These are phyloP conservation scores for Cyclostephanos tholiformis DNA, from an alignment of 108 stramenopile species.

Conservation along the genomic window DNA sequence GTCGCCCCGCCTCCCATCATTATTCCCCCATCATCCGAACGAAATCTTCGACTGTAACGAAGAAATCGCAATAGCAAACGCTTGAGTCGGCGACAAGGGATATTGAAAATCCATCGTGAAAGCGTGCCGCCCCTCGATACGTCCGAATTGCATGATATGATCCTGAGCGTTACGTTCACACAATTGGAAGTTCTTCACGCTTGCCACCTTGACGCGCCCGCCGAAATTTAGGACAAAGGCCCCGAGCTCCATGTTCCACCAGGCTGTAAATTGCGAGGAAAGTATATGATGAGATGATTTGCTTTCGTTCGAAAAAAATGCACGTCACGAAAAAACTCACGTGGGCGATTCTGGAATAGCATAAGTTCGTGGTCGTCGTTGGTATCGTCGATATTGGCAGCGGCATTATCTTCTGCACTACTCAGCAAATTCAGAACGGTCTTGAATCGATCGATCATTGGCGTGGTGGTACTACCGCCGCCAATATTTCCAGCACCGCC, in stretches of 20 bases:
- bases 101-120: conserved; percentile 91
- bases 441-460: conserved; percentile 74
- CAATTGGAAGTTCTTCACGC: conserved; percentile 90
- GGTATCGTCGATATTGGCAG: conserved; percentile 19
- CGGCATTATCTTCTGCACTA: conserved; percentile 18
- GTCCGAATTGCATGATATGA: conserved; percentile 85
- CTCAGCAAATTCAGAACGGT: conserved; percentile 56
- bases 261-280: conserved; percentile 23
- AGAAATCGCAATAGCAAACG: conserved; percentile 89
- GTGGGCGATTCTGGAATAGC: conserved; percentile 82
- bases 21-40: conserved; percentile 51
- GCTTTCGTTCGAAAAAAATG: background rate
- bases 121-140: conserved; percentile 83
- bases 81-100: conserved; percentile 86
- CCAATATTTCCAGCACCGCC: conserved; percentile 19
- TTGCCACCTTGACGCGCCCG: conserved; percentile 85
- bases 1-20: background rate
- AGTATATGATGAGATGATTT: background rate
- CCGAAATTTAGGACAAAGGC: conserved; percentile 92
- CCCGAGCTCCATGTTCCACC: conserved; percentile 88
- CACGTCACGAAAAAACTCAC: background rate
- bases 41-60: conserved; percentile 88
- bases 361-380: conserved; percentile 66
- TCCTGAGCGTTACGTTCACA: conserved; percentile 80
- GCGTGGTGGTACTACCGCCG: conserved; percentile 21